These are phyloP conservation scores for Tylopilus intermedius DNA, from an alignment of 768 basidiomycete genomes.

Conservation along the genomic window DNA sequence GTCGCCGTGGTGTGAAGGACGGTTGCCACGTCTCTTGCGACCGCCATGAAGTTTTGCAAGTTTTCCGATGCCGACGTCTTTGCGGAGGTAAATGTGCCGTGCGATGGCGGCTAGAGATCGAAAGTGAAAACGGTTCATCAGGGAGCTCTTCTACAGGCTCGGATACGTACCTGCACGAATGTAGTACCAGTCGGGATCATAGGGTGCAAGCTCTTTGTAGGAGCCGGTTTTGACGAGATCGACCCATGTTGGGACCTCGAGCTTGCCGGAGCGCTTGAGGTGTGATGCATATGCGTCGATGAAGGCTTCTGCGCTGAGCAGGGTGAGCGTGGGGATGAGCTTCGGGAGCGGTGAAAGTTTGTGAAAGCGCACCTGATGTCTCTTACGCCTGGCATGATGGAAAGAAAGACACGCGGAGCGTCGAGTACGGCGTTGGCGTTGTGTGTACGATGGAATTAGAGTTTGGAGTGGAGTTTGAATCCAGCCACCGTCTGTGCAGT, in stretches of 20 bases:
- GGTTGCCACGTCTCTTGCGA: conserved; percentile 91
- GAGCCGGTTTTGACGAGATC: conserved; percentile 98
- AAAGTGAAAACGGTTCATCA: neutral
- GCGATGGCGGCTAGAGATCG: conserved; percentile 75
- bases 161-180: conserved; percentile 82
- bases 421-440: conserved; percentile 46
- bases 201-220: conserved; percentile 97
- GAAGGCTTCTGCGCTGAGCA: conserved; percentile 81
- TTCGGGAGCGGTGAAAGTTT: conserved; percentile 11
- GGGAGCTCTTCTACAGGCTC: neutral
- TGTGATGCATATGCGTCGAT: conserved; percentile 93
- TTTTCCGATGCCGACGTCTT: conserved; percentile 91
- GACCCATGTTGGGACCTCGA: conserved; percentile 98
- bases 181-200: conserved; percentile 99
- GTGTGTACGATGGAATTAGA: conserved; percentile 38
- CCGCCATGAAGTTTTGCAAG: conserved; percentile 96
- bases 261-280: conserved; percentile 97
- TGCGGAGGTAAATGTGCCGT: conserved; percentile 99
- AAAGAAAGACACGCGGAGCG: conserved; percentile 23
- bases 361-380: conserved; percentile 56
- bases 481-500: conserved; percentile 39
- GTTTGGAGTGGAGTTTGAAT: conserved; percentile 33
- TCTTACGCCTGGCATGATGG: conserved; percentile 77
- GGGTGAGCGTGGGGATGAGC: neutral
- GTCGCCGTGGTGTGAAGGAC: conserved; percentile 90